Base-by-base conservation (phyloP, 331 rosid genomes). In the Malus hybrid region DNA sequence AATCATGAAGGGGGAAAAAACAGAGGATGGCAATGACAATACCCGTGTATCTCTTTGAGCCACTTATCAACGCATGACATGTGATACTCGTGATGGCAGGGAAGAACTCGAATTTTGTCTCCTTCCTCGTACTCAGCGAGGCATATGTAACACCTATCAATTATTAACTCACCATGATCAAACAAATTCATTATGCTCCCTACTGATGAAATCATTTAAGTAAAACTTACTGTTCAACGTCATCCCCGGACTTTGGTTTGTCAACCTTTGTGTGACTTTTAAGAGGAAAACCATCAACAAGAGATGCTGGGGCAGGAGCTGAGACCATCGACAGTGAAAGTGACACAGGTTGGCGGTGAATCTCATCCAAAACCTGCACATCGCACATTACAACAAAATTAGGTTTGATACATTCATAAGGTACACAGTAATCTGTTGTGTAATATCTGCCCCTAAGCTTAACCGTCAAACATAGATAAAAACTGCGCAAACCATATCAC, bases 31-130 rank as follows among this genome's bases (percentile, higher is more conserved):
- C 34, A 70, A 76, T 36, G 73, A 67, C 70, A 55, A 39, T 90
- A 94, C 99, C 97, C 97, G 16, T 94, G 97, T 73, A 94, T 94
- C 89, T 94, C 99, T 80, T 89, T 94, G 18, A 94, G 94, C 99
- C 99, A 94, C 88, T 94, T 94, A 59, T 94, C 99, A 6, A 94
- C 93, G 29, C 99, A 92, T 3, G 81, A 76, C 96, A 88, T 89
- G 78, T 94, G 99, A 79, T 90, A 94, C 74, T 94, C 99, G 34
- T 94, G 97, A 65, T 27, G 59, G 85, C 99, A 94, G 31, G 99
- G 99, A 78, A 94, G 97, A 80, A 94, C 93, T 75, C 99, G 86
- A 48, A 94, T 89, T 77, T 87, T 87, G 81, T 94, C 99, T 34
- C 96, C 97, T 59, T 92, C 97, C 76, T 94, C 99, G 10, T 94